Evolutionary conservation across 176 grass and related monocot genomes (phyloP), one percentile per base, ranked within the genome.

Genomic region (barley (Hordeum vulgare)): DNA sequence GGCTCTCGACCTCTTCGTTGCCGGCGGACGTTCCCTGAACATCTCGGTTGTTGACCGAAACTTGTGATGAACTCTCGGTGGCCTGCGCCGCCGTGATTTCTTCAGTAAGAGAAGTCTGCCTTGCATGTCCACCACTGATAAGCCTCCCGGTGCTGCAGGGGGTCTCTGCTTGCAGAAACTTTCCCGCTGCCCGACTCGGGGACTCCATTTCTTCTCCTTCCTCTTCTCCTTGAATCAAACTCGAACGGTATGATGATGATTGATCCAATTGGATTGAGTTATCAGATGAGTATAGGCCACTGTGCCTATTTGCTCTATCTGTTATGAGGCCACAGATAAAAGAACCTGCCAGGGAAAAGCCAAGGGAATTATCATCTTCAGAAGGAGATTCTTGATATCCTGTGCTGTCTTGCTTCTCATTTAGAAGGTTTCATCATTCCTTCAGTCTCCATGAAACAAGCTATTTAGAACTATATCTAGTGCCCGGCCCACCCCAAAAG

Each of bases 321-420:
- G 40, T 75, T 49, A 90, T 78, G 57, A 90, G 80, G 74, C 47
- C 86, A 80, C 87, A 95, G 80, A 98, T 69, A 77, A 90, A 79
- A 49, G 45, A 81, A 92, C 91, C 93, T 54, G 82, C 85, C 12
- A 95, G 74, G 3, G 93, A 71, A 89, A 84, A 74, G 85, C 79
- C 24, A 94, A 74, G 9, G 91, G 93, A 72, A 92, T 57, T 26
- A 79, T 74, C 76, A 94, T 82, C 73, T 95, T 98, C 11, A 92
- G 80, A 36, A 97, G 80, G 33, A 92, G 85, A 89, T 91, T 88
- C 81, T 83, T 91, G 73, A 90, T 88, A 61, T 82, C 47, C 20
- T 90, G 80, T 49, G 73, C 85, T 8, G 24, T 88, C 79, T 86
- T 80, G 66, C 82, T 93, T 89, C 89, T 89, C 89, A 94, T 95